Evolutionary conservation across 2,329 filamentous ascomycete species (phyloP), one percentile per base, ranked within the genome.

Genomic region (Mariannaea elegans): DNA sequence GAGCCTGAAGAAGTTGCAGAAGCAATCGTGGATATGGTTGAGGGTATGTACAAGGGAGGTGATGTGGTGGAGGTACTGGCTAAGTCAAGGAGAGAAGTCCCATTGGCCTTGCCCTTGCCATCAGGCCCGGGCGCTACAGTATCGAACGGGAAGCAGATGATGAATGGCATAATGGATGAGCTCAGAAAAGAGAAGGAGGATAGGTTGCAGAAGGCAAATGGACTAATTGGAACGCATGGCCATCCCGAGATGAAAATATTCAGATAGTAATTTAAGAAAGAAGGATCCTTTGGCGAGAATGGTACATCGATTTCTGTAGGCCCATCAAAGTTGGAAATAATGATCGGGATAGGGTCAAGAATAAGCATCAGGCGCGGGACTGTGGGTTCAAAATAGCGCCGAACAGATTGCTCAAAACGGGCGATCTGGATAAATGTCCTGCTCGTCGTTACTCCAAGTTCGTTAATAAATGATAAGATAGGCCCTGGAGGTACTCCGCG

Each of bases 281-380:
- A 27, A 27, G 90, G 84, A 65, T 94, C 87, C 77, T 96, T 97
- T 19, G 92, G 89, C 16, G 91, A 91, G 78, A 97, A 97, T 0
- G 93, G 92, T 8, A 94, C 76, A 51, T 90, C 85, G 3, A 94
- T 75, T 60, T 90, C 85, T 44, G 73, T 64, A 6, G 74, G 65
- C 45, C 63, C 77, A 24, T 91, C 86, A 51, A 90, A 82, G 69
- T 94, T 91, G 65, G 95, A 91, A 59, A 97, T 93, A 29, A 92
- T 81, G 12, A 97, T 87, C 31, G 88, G 89, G 42, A 97, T 81
- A 0, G 94, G 94, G 66, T 97, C 93, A 18, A 97, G 84, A 2
- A 98, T 87, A 29, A 97, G 83, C 90, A 96, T 95, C 13, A 97
- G 83, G 23, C 94, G 89, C 2, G 94, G 94, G 0, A 97, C 93